Conservation (phyloP, 495 filamentous ascomycete genomes). For the Tuber microsphaerosporum region DNA sequence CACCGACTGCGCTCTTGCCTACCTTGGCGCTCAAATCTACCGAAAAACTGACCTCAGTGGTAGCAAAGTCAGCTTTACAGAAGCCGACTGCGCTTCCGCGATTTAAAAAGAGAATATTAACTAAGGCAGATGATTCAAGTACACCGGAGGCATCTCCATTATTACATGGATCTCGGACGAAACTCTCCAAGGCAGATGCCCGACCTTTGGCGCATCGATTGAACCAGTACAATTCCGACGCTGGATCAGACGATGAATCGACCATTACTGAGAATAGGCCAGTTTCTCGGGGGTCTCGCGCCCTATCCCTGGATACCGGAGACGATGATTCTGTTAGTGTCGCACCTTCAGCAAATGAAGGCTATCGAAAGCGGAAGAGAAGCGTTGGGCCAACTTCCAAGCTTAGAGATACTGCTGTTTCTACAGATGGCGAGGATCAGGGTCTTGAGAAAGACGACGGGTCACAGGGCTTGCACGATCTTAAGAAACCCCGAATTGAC, state of each 20-base stretch:
- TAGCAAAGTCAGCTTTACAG: slow-evolving; percentile 19
- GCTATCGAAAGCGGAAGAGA: slow-evolving; percentile 36
- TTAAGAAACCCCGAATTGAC: slow-evolving; percentile 1
- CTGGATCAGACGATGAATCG: slow-evolving; percentile 40
- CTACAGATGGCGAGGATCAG: slow-evolving; percentile 37
- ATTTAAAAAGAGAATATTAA: slow-evolving; percentile 38
- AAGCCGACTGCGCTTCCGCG: slow-evolving; percentile 36
- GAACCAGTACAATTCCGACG: slow-evolving; percentile 38
- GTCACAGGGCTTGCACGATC: not conserved
- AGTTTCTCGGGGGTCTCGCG: slow-evolving; percentile 33
- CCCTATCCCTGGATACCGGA: slow-evolving; percentile 37
- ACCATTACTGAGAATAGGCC: slow-evolving; percentile 38
- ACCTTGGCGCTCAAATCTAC: slow-evolving; percentile 20
- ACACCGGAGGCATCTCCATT: slow-evolving; percentile 28
- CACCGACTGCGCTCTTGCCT: slow-evolving; percentile 10
- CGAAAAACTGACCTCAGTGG: slow-evolving; percentile 10
- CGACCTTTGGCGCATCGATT: slow-evolving; percentile 38
- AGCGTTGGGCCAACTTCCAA: slow-evolving; percentile 39
- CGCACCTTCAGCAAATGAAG: slow-evolving; percentile 22
- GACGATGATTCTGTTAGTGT: slow-evolving; percentile 37
- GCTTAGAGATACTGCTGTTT: slow-evolving; percentile 36
- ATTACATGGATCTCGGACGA: slow-evolving; percentile 25
- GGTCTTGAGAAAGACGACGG: not conserved
- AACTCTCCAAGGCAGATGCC: slow-evolving; percentile 34
- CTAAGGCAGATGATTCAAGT: slow-evolving; percentile 25